Evolutionary conservation across 73 alveolate species (phyloP), one percentile per base, ranked within the genome.

Genomic region (Symbiodinium pilosum): DNA sequence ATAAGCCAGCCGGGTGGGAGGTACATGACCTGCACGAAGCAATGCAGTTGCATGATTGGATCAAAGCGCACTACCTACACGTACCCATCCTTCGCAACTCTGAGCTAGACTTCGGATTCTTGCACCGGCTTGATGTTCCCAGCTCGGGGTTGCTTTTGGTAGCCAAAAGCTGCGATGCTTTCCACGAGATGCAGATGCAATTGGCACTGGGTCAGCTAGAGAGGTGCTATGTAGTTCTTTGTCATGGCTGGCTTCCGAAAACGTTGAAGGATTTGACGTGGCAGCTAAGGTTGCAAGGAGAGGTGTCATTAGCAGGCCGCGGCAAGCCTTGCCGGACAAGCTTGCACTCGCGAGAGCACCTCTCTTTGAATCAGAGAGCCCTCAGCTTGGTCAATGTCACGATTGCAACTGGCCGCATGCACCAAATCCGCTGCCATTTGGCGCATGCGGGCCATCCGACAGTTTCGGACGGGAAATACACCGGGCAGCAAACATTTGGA

Each of bases 341-440:
- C 21, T 38, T 64, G 41, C 81, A 8, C 38, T 24, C 40, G 14
- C 81, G 81, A 34, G 12, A 38, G 81, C 81, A 64, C 41, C 41
- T 64, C 39, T 6, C 75, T 4, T 64, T 32, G 41, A n/a, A 8
- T 1, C 47, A 6, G 36, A 9, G 96, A 87, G 39, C 71, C 20
- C 24, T 91, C n/a, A 40, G 87, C 88, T 28, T 91, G 77, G 47
- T 69, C 56, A 14, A 20, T 5, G 59, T 91, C 39, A 59, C 36
- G 4, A 91, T 91, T 32, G 36, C 81, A 21, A 91, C 97, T 3
- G 97, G 97, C 81, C 97, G 97, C 84, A 42, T 68, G 51, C 97
- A 91, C 81, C 97, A 91, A 81, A 91, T 91, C 87, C 97, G 97
- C 36, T n/a, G 77, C 43, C 97, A 91, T 52, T n/a, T 56, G 26